Evolutionary conservation across 2,329 filamentous ascomycete genomes (phyloP).

Genomic region (Claviceps sp.): DNA sequence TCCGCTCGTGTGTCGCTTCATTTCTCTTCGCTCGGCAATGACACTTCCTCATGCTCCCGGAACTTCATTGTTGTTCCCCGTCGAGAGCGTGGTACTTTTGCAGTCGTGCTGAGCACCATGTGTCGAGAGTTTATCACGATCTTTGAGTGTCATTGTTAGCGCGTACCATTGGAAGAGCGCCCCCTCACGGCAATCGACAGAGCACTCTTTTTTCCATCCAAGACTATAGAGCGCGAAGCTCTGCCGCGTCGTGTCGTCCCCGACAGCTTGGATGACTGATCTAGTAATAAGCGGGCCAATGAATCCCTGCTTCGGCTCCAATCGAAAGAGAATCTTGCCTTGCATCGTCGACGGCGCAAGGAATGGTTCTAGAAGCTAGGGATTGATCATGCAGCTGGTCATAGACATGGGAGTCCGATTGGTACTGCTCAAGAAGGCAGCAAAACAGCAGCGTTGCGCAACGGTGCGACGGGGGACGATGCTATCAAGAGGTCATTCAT

Average conservation of each 20-base stretch:
- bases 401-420: not conserved
- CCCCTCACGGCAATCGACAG: not conserved
- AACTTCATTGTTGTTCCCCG: not conserved
- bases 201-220: not conserved
- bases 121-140: not conserved
- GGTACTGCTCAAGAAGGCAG: not conserved
- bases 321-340: not conserved
- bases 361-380: not conserved
- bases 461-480: not conserved
- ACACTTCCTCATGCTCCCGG: not conserved
- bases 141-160: not conserved
- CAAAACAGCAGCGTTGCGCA: not conserved
- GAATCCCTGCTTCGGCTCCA: conserved; percentile 3
- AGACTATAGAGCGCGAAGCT: not conserved
- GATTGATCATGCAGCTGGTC: not conserved
- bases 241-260: conserved; percentile 3
- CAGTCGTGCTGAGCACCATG: not conserved
- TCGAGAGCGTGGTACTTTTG: not conserved
- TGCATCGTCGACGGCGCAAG: not conserved
- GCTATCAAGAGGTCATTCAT: not conserved
- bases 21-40: conserved; percentile 1
- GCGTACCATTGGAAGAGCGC: too few relatives aligned
- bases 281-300: conserved; percentile 4
- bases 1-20: not conserved
- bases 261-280: conserved; percentile 5